phyloP scores from a whole-genome alignment of 495 filamentous ascomycete genomes.

The Diplogelasinospora grovesii region DNA sequence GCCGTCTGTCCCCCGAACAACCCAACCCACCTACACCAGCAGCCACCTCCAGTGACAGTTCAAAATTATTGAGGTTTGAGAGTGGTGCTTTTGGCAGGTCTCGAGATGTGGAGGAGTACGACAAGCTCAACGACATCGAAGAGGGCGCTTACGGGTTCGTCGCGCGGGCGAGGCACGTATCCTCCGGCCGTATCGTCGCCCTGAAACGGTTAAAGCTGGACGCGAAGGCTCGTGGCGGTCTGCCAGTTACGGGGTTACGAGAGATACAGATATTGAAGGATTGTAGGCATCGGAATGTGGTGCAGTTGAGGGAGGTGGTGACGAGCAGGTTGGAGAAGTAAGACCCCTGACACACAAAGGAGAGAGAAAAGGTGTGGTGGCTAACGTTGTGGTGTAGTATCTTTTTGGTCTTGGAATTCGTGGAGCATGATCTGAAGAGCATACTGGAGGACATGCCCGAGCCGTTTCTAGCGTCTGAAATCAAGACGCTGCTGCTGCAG shows the following conservation, averaged over 20 bases:
- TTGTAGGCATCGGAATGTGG: slow-evolving; percentile 64
- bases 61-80: slow-evolving; percentile 64
- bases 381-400: no score
- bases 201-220: slow-evolving; percentile 95
- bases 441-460: slow-evolving; percentile 90
- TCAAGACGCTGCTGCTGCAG: slow-evolving; percentile 83
- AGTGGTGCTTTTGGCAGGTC: slow-evolving; percentile 60
- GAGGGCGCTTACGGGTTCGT: slow-evolving; percentile 96
- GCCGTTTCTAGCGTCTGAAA: slow-evolving; percentile 87
- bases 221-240: slow-evolving; percentile 64
- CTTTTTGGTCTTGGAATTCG: slow-evolving; percentile 95
- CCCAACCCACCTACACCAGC: not conserved
- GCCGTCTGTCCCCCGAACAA: slow-evolving; percentile 39
- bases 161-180: slow-evolving; percentile 71
- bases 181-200: slow-evolving; percentile 81
- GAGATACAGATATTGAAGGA: slow-evolving; percentile 64
- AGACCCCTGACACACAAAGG: slow-evolving; percentile 23
- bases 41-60: not conserved
- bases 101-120: slow-evolving; percentile 81
- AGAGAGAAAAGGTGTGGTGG: no score
- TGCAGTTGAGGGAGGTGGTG: slow-evolving; percentile 77
- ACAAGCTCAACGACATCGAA: slow-evolving; percentile 92
- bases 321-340: slow-evolving; percentile 63
- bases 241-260: slow-evolving; percentile 85
- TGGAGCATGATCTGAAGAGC: slow-evolving; percentile 95